phyloP scores from a whole-genome alignment of 495 filamentous ascomycete species.

The Ascobolus immersus region DNA sequence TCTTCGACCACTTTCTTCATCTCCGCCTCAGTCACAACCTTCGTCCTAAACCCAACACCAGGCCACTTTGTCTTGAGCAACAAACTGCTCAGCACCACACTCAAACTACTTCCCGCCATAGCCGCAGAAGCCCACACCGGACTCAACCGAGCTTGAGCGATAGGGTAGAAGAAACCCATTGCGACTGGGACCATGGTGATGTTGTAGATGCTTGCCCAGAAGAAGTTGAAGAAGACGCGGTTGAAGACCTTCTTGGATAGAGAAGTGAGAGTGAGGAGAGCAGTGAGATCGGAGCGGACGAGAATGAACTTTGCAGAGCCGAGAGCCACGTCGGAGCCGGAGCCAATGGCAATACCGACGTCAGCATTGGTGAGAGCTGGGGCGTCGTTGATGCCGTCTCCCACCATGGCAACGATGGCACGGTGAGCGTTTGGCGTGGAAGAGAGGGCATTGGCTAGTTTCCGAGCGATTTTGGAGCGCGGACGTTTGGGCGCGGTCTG shows the following conservation, averaged over 20 bases:
- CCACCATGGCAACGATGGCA: conserved; percentile 36
- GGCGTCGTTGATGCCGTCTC: conserved; percentile 76
- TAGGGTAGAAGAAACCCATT: conserved; percentile 53
- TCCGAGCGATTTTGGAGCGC: conserved; percentile 3
- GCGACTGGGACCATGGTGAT: conserved; percentile 53
- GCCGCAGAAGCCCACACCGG: conserved; percentile 69
- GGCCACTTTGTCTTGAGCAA: conserved; percentile 28
- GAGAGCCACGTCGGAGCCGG: conserved; percentile 65
- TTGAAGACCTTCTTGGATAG: conserved; percentile 48
- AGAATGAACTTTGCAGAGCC: conserved; percentile 62
- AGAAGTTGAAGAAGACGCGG: conserved; percentile 66
- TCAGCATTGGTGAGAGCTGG: conserved; percentile 58
- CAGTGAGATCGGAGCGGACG: conserved; percentile 41
- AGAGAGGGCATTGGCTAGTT: background rate
- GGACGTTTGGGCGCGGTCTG: conserved; percentile 22
- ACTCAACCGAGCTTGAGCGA: conserved; percentile 28
- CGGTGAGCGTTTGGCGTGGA: conserved; percentile 3
- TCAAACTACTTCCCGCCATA: conserved; percentile 68
- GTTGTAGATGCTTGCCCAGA: conserved; percentile 77
- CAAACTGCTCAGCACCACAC: conserved; percentile 48
- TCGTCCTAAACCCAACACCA: conserved; percentile 24
- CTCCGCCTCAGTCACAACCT: conserved; percentile 6
- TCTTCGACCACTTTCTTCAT: no score
- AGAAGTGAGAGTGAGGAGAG: conserved; percentile 45
- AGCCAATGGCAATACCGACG: conserved; percentile 62